Evolutionary conservation across 352 stramenopile species (phyloP), one percentile per base, ranked within the genome.

Genomic region (Pythium guiyangense): DNA sequence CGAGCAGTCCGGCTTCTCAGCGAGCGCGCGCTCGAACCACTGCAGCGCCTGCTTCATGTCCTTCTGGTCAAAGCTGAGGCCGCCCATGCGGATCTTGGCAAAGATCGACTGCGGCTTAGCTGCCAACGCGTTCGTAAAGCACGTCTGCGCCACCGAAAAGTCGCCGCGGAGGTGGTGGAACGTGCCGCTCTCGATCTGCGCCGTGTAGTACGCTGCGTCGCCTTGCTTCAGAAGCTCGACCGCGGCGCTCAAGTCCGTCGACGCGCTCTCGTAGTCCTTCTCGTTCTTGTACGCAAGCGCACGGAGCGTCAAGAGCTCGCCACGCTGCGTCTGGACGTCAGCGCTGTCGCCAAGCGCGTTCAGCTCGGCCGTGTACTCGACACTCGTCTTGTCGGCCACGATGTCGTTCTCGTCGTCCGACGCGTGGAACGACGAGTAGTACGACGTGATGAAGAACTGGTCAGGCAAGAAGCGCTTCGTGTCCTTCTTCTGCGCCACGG

Each of bases 381-480:
- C 67, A 1, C 71, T 73, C 11, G 71, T 74, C 60, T 88, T 80
- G 18, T 85, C 68, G 0, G 72, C 75, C 34, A 70, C 58, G 20
- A 90, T 37, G 40, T 90, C 79, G 57, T 77, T 90, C 59, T 92
- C 77, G 54, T 89, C 82, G 66, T 92, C 82, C 57, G 73, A 84
- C 37, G 73, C 64, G 62, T 92, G 82, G 70, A 92, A 92, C 27
- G 82, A 92, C n/a, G 79, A 90, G 66, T 87, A 92, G 70, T 92
- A 92, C 51, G 82, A 92, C 40, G 79, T 89, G 50, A 92, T 82
- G 65, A 92, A 92, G 63, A 90, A 92, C 62, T 87, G 70, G 62
- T 90, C 79, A 2, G 82, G 82, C 53, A 92, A 59, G 62, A 79
- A 89, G 0, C 77, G 77, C 48, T 76, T 65, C 22, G 71, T 67